Percentiles rank a stretch among this genome's conserved stretches.
Evolutionary conservation across 164 flowering plant species (phyloP).

Genomic region (Warburgia ugandensis): DNA sequence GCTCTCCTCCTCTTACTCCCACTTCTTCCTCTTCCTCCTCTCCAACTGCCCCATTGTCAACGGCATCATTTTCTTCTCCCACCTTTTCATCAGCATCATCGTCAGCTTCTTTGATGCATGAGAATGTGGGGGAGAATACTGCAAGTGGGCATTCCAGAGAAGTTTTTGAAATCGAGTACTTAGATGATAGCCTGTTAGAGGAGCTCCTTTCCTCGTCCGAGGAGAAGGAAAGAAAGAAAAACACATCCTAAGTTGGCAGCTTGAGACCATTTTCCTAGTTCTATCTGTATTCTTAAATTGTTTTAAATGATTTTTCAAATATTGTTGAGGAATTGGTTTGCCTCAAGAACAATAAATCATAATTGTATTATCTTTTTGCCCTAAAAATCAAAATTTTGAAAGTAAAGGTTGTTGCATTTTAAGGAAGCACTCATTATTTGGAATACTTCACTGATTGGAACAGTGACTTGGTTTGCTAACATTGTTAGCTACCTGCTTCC

Average conservation of each 20-base stretch:
- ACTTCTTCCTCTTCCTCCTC: not conserved
- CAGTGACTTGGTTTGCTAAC: too few relatives aligned
- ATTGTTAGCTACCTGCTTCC: too few relatives aligned
- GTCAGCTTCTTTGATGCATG: not conserved
- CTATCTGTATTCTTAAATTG: too few relatives aligned
- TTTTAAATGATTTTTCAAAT: too few relatives aligned
- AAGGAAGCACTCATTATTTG: too few relatives aligned
- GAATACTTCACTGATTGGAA: too few relatives aligned
- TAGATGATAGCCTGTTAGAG: slow-evolving; percentile 13
- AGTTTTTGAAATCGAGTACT: slow-evolving; percentile 11
- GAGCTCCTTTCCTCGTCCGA: slow-evolving; percentile 10
- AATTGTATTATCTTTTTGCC: too few relatives aligned
- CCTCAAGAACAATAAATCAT: too few relatives aligned
- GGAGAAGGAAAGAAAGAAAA: slow-evolving; percentile 1
- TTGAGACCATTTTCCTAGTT: too few relatives aligned
- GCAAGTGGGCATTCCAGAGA: not conserved
- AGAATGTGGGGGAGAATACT: not conserved
- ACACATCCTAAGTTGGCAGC: not conserved
- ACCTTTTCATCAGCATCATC: not conserved
- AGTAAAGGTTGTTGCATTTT: too few relatives aligned
- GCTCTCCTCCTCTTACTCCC: not conserved
- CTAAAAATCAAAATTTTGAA: too few relatives aligned
- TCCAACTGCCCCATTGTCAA: not conserved
- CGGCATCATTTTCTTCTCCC: not conserved
- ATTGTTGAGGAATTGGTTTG: too few relatives aligned